Evolutionary conservation across 495 filamentous ascomycete species (phyloP).

Genomic region (Aspergillus sclerotioniger): DNA sequence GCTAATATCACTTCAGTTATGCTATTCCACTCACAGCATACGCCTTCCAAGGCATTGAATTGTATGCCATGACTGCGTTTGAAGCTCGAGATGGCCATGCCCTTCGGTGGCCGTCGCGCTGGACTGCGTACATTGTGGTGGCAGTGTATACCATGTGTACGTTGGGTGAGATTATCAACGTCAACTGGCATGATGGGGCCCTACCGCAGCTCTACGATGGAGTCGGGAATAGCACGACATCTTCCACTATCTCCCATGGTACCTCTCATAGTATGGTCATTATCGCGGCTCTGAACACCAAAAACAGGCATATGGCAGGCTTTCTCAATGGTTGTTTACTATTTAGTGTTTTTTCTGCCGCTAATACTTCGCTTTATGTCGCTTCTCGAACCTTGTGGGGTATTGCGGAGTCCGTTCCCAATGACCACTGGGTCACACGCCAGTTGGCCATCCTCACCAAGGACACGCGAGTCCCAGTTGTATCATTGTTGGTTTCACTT

Average conservation of each 20-base stretch:
- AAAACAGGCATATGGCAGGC: not conserved
- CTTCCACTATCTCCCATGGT: not conserved
- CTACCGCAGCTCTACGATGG: not conserved
- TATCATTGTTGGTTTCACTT: not conserved
- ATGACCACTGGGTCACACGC: not conserved
- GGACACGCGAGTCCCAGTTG: not conserved
- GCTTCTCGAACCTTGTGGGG: not conserved
- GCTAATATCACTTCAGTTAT: not conserved
- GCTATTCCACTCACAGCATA: not conserved
- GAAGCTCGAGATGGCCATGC: not conserved
- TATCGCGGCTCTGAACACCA: not conserved
- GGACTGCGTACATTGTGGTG: not conserved
- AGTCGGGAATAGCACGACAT: not conserved
- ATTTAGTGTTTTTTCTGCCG: not conserved
- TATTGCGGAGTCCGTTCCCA: not conserved
- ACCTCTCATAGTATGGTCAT: not conserved
- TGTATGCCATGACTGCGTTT: not conserved
- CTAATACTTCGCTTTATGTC: not conserved
- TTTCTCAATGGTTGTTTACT: not conserved
- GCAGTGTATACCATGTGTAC: not conserved
- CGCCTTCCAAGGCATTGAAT: not conserved
- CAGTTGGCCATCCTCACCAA: not conserved
- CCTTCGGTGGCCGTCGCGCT: not conserved
- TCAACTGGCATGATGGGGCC: not conserved
- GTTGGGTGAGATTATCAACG: not conserved